phyloP scores from a whole-genome alignment of 2,329 filamentous ascomycete species.

The Volutella citrinella region DNA sequence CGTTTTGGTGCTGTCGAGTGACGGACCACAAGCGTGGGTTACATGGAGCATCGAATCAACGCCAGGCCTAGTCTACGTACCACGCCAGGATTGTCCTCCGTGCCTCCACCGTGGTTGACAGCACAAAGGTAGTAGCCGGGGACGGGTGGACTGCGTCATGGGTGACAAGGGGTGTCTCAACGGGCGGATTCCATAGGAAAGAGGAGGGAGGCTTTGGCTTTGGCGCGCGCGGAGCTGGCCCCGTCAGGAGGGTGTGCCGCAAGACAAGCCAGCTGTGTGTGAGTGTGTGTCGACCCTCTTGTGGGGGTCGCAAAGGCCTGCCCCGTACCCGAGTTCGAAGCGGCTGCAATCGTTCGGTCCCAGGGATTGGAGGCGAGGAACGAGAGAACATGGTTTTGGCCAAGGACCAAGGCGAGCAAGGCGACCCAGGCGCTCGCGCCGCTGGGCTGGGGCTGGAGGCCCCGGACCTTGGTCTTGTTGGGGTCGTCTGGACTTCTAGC shows the following conservation, averaged over 20 bases:
- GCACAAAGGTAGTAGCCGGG: conserved; percentile 25
- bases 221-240: conserved; percentile 20
- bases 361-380: conserved; percentile 22
- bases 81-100: conserved; percentile 19
- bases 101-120: conserved; percentile 20
- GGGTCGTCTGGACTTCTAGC: conserved; percentile 21
- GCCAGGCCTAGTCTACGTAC: conserved; percentile 12
- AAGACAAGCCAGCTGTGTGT: too few relatives aligned
- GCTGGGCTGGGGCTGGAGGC: conserved; percentile 14
- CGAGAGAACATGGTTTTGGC: conserved; percentile 19
- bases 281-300: too few relatives aligned
- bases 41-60: conserved; percentile 29
- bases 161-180: conserved; percentile 31
- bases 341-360: conserved; percentile 14
- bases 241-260: conserved; percentile 18
- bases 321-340: too few relatives aligned
- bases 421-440: conserved; percentile 22
- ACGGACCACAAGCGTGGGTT: conserved; percentile 33
- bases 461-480: conserved; percentile 17
- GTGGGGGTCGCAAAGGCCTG: too few relatives aligned
- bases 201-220: conserved; percentile 22
- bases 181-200: conserved; percentile 29
- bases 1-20: conserved; percentile 23
- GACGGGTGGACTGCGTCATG: conserved; percentile 30
- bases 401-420: conserved; percentile 15